phyloP scores from a whole-genome alignment of 306 rosid species.

The Luffa aegyptiaca region DNA sequence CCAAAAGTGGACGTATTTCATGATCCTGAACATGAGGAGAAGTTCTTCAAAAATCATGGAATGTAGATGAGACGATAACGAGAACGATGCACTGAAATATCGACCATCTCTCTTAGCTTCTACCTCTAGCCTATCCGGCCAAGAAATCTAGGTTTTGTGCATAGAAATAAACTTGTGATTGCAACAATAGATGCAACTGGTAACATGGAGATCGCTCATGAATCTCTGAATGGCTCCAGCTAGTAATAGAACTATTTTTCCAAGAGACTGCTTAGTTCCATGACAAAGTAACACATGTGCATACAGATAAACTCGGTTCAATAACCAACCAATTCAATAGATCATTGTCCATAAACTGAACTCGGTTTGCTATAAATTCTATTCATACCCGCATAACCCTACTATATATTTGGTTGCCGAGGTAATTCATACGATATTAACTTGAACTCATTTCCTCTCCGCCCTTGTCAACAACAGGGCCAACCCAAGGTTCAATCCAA shows the following conservation, averaged over 20 bases:
- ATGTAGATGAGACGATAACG: not conserved
- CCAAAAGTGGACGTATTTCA: constrained; percentile 45
- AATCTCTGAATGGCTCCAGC: not conserved
- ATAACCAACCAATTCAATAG: not conserved
- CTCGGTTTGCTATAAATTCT: not conserved
- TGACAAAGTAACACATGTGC: not conserved
- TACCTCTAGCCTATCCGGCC: not conserved
- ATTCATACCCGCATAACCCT: not conserved
- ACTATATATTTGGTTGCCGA: not conserved
- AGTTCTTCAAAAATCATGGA: not conserved
- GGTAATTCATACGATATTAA: not conserved
- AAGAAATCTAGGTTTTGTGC: not conserved
- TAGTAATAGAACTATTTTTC: not conserved
- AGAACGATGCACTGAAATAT: not conserved
- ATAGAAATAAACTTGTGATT: not conserved
- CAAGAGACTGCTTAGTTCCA: not conserved
- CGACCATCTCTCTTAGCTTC: not conserved
- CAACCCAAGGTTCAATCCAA: not conserved
- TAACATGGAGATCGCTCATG: not conserved
- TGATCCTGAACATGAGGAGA: constrained; percentile 40
- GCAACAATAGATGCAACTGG: not conserved
- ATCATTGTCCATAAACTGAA: not conserved
- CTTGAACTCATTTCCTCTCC: not conserved
- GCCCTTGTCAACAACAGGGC: not conserved
- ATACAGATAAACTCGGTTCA: not conserved